phyloP scores from a whole-genome alignment of 2,329 filamentous ascomycete genomes.

The Zarea fungicola region DNA sequence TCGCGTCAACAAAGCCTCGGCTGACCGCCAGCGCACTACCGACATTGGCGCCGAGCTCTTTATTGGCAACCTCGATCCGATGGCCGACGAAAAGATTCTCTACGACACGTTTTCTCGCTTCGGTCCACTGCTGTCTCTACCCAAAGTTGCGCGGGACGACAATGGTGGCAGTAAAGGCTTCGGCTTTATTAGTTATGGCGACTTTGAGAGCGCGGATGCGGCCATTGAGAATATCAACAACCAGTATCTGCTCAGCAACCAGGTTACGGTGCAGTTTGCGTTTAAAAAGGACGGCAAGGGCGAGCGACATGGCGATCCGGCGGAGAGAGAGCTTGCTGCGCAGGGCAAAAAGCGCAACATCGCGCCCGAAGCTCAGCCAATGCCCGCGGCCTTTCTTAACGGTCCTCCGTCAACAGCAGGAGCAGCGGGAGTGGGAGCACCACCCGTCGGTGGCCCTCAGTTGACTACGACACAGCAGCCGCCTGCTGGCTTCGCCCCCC shows the following conservation, averaged over 20 bases:
- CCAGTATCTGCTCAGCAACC: conserved; percentile 95
- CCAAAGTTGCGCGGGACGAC: conserved; percentile 91
- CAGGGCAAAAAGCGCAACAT: conserved; percentile 95
- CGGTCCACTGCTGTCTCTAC: conserved; percentile 74
- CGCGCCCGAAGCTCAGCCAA: conserved; percentile 68
- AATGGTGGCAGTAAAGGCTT: conserved; percentile 88
- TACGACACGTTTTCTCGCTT: conserved; percentile 94
- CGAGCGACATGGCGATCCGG: conserved; percentile 89
- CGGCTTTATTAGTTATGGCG: conserved; percentile 88
- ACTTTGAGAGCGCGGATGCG: conserved; percentile 90
- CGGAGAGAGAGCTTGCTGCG: conserved; percentile 83
- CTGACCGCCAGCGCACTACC: conserved; percentile 89
- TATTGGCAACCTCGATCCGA: conserved; percentile 87
- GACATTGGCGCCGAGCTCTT: conserved; percentile 97
- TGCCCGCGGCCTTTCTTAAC: conserved; percentile 67
- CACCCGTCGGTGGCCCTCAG: conserved; percentile 19
- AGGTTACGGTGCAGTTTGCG: conserved; percentile 93
- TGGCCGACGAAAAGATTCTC: conserved; percentile 92
- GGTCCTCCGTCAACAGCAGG: conserved; percentile 16
- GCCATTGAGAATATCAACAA: conserved; percentile 91
- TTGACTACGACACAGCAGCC: conserved; percentile 17
- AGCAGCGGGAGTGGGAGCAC: no score
- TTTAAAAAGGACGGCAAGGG: conserved; percentile 99
- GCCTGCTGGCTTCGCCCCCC: conserved; percentile 31
- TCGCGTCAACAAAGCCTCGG: conserved; percentile 86